A percentile compares a stretch with the other conserved stretches of the same genome.
Conservation (phyloP, 2,329 filamentous ascomycete species). For the Stylonectria norvegica region DNA sequence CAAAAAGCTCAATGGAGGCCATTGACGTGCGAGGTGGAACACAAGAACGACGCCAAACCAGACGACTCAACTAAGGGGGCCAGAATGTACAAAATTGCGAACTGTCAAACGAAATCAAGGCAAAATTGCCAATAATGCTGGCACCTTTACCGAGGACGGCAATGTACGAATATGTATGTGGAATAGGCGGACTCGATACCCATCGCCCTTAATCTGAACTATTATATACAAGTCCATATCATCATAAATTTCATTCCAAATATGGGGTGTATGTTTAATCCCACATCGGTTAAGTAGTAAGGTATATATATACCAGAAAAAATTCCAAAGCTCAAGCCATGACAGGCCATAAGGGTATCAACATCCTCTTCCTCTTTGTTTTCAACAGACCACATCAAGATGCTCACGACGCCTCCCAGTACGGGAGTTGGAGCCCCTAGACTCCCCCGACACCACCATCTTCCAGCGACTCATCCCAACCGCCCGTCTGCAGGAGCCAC, state of each 20-base stretch:
- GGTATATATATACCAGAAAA: constrained; percentile 17
- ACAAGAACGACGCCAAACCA: too few species aligned
- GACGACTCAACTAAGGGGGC: too few species aligned
- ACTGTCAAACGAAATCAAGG: too few species aligned
- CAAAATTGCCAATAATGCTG: too few species aligned
- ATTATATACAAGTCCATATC: background rate
- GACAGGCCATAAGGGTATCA: constrained; percentile 28
- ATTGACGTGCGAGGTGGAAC: too few species aligned
- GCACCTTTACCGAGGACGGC: too few species aligned
- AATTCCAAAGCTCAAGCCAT: constrained; percentile 12
- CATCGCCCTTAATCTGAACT: background rate
- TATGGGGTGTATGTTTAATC: background rate
- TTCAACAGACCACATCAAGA: background rate
- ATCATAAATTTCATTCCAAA: constrained; percentile 11
- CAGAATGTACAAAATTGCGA: too few species aligned
- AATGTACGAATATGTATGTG: constrained; percentile 9
- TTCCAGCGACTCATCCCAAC: constrained; percentile 78
- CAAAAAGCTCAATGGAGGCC: too few species aligned
- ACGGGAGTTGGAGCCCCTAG: constrained; percentile 23
- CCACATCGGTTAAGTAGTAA: constrained; percentile 2
- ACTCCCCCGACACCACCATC: constrained; percentile 50
- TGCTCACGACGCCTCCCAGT: background rate
- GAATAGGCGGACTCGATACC: constrained; percentile 5
- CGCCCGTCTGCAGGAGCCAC: constrained; percentile 73
- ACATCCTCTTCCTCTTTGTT: constrained; percentile 16